phyloP scores from a whole-genome alignment of 2,329 filamentous ascomycete genomes.

The Epichloe coenophiala region DNA sequence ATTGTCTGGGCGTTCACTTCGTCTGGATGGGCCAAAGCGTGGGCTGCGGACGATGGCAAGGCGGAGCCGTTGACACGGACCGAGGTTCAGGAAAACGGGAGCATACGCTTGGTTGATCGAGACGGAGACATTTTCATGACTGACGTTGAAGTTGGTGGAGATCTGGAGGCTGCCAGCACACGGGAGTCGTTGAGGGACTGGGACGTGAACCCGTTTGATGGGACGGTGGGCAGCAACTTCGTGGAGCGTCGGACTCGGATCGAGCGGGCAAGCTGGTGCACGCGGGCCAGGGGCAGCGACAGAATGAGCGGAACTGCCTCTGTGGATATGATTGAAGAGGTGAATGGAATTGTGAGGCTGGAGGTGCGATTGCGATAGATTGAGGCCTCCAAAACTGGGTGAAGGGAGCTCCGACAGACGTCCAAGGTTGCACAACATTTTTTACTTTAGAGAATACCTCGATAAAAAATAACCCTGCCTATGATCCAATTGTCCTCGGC shows the following conservation, averaged over 20 bases:
- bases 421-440: not conserved
- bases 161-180: not conserved
- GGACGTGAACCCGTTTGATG: constrained; percentile 6
- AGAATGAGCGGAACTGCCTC: constrained; percentile 12
- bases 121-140: constrained; percentile 19
- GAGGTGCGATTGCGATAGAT: constrained; percentile 21
- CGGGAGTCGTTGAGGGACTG: not conserved
- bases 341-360: constrained; percentile 23
- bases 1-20: constrained; percentile 22
- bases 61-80: constrained; percentile 8
- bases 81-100: constrained; percentile 17
- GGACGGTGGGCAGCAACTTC: constrained; percentile 5
- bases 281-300: constrained; percentile 3
- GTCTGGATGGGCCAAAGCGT: constrained; percentile 20
- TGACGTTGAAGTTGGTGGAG: not conserved
- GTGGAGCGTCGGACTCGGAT: constrained; percentile 3
- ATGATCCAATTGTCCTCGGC: too few species aligned
- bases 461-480: too few species aligned
- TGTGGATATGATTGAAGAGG: constrained; percentile 21
- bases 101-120: constrained; percentile 17
- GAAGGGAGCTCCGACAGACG: not conserved
- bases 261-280: constrained; percentile 5
- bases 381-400: not conserved
- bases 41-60: constrained; percentile 16
- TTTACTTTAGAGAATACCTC: too few species aligned